phyloP scores from a whole-genome alignment of 108 stramenopile genomes.

The Fragilariopsis cylindrus region DNA sequence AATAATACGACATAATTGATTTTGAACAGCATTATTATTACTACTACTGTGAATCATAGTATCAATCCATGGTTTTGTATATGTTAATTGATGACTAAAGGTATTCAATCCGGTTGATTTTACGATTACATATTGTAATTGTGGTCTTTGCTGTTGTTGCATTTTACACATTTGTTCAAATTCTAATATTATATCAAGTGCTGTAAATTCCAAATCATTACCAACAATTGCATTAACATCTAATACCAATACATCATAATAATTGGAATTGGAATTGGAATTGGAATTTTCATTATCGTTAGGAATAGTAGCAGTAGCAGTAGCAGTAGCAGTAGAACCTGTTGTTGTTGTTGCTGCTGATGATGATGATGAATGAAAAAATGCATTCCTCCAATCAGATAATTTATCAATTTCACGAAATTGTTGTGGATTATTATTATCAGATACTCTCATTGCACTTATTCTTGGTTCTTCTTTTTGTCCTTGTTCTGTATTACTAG shows the following conservation, averaged over 20 bases:
- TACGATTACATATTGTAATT: conserved; percentile 28
- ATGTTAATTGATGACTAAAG: conserved; percentile 23
- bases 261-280: not conserved
- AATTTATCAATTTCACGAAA: conserved; percentile 42
- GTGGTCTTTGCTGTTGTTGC: conserved; percentile 15
- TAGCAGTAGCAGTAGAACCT: not conserved
- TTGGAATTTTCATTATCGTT: not conserved
- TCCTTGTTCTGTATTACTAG: too few relatives aligned
- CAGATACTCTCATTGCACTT: conserved; percentile 36
- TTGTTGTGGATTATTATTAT: conserved; percentile 4
- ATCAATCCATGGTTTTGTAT: conserved; percentile 29
- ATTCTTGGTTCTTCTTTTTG: conserved; percentile 30
- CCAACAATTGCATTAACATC: conserved; percentile 52
- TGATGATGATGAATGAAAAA: conserved; percentile 20
- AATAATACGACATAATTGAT: conserved; percentile 21
- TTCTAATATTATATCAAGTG: conserved; percentile 41
- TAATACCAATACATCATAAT: conserved; percentile 45
- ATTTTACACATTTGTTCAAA: conserved; percentile 37
- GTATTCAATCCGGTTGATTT: conserved; percentile 41
- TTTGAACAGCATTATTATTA: not conserved
- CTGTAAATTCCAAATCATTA: conserved; percentile 51
- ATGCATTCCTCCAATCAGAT: conserved; percentile 38
- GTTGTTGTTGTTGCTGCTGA: not conserved
- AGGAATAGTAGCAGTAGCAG: not conserved
- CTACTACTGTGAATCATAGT: not conserved